Conservation (phyloP, 1,284 basidiomycete genomes). For the Lentinus polychrous region DNA sequence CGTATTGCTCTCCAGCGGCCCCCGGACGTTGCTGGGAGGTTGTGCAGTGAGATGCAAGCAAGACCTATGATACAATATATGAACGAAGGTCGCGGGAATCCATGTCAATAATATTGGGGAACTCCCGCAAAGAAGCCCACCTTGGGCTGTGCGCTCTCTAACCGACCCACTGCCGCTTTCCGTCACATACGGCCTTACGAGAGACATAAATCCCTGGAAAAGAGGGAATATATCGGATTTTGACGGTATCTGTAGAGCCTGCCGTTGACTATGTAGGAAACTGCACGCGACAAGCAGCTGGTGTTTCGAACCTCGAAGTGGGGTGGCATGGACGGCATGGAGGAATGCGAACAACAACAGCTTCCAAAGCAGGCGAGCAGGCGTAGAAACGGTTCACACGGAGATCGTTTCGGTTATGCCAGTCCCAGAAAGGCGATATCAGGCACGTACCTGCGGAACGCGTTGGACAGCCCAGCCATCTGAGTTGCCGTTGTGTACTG, state of each 20-base stretch:
- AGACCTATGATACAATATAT: neutral
- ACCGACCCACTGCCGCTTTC: too few species aligned
- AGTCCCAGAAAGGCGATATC: constrained; percentile 5
- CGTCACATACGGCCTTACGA: too few species aligned
- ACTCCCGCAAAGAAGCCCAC: too few species aligned
- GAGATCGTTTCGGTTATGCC: constrained; percentile 9
- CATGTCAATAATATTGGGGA: too few species aligned
- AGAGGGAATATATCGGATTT: neutral
- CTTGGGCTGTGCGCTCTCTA: too few species aligned
- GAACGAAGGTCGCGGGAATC: neutral
- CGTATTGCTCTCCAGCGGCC: too few species aligned
- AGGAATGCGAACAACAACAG: neutral
- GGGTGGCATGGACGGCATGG: neutral
- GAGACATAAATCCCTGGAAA: neutral
- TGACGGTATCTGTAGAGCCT: neutral
- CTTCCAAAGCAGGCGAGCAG: constrained; percentile 2
- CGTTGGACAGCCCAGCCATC: too few species aligned
- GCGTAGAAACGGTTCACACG: constrained; percentile 18
- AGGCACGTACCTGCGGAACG: constrained; percentile 3
- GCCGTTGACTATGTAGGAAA: neutral
- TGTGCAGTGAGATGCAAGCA: neutral
- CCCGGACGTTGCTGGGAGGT: neutral
- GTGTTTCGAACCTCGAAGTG: neutral
- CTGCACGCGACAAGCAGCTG: neutral
- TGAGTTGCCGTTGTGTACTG: too few species aligned